Percentiles rank a stretch among this genome's conserved stretches.
These are phyloP conservation scores for Neofusicoccum umdonicola DNA, from an alignment of 2,329 filamentous ascomycete species.

Conservation along the genomic window DNA sequence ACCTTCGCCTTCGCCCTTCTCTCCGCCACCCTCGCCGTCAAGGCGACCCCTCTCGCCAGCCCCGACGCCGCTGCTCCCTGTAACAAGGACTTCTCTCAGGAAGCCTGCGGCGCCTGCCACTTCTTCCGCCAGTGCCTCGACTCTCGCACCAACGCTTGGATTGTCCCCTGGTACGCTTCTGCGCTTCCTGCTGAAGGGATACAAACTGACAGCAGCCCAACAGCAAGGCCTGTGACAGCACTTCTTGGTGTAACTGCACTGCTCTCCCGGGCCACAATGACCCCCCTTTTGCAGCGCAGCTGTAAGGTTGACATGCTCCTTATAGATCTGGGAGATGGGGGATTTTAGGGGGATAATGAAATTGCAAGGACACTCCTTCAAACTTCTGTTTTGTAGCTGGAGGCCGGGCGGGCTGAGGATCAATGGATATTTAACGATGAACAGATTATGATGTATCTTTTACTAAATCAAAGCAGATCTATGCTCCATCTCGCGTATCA, in stretches of 20 bases:
- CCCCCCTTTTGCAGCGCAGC: neutral
- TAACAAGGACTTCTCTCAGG: constrained; percentile 3
- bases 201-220: neutral
- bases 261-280: neutral
- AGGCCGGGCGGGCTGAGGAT: no score
- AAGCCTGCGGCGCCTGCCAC: constrained; percentile 12
- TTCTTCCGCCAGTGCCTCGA: constrained; percentile 11
- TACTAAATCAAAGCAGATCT: no score
- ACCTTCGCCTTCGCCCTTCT: neutral
- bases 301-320: no score
- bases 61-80: neutral
- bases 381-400: no score
- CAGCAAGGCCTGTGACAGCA: constrained; percentile 7
- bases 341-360: no score
- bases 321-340: no score
- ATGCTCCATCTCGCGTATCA: no score
- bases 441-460: no score
- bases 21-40: neutral
- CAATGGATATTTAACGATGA: no score
- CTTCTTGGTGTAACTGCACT: constrained; percentile 17
- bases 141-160: neutral
- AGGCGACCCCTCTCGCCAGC: neutral
- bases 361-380: no score
- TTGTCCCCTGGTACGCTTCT: neutral
- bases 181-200: neutral